These are phyloP conservation scores for Diplodia seriata DNA, from an alignment of 2,329 filamentous ascomycete genomes.

Conservation along the genomic window DNA sequence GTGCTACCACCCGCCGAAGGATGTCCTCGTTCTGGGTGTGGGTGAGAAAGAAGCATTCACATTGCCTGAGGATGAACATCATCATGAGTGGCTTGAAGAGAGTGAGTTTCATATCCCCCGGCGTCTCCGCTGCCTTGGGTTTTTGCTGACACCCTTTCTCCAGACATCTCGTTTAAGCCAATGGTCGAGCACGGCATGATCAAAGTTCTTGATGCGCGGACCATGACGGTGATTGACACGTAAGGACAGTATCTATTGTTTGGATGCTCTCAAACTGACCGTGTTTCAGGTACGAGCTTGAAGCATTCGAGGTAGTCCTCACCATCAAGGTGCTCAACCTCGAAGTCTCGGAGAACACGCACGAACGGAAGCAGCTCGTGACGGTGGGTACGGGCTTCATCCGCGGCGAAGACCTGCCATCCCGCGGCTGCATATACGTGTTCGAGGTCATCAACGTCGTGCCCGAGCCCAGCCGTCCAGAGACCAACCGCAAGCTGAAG, in stretches of 20 bases:
- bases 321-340: constrained; percentile 83
- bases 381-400: constrained; percentile 83
- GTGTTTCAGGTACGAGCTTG: constrained; percentile 64
- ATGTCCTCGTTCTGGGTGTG: constrained; percentile 79
- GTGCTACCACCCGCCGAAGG: constrained; percentile 76
- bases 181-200: constrained; percentile 74
- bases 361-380: constrained; percentile 82
- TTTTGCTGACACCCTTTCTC: neutral
- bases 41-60: constrained; percentile 74
- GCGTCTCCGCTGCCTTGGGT: neutral
- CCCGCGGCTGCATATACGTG: constrained; percentile 84
- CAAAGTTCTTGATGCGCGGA: constrained; percentile 78
- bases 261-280: neutral
- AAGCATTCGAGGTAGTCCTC: constrained; percentile 77
- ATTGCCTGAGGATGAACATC: constrained; percentile 84
- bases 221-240: constrained; percentile 79
- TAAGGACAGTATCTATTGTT: constrained; percentile 38
- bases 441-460: constrained; percentile 93
- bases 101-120: constrained; percentile 47
- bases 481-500: constrained; percentile 85
- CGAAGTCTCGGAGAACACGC: constrained; percentile 89
- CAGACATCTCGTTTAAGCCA: constrained; percentile 66
- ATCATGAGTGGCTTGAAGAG: constrained; percentile 80
- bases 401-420: constrained; percentile 89
- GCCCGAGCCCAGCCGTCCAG: constrained; percentile 82